Conservation (phyloP, 441 rosid species). For the Arabidopsis lyrata region DNA sequence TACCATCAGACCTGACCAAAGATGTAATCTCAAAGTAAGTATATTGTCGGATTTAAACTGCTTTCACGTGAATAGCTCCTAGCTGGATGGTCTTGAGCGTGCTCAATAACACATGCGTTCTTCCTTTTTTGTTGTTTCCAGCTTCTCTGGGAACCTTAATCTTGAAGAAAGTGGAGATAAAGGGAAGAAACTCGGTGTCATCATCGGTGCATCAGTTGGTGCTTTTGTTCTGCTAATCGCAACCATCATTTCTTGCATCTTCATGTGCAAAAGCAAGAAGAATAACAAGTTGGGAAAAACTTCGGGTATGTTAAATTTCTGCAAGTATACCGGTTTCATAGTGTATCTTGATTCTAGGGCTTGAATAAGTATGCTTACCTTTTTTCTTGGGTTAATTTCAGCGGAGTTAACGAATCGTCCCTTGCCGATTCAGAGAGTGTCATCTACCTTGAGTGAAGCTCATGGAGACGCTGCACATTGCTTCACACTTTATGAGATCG, state of each 20-base stretch:
- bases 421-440: slow-evolving; percentile 57
- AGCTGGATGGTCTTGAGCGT: slow-evolving; percentile 4
- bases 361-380: slow-evolving; percentile 8
- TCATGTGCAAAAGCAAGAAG: slow-evolving; percentile 65
- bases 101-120: slow-evolving; percentile 6
- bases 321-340: neutral
- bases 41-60: slow-evolving; percentile 16
- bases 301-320: slow-evolving; percentile 30
- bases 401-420: slow-evolving; percentile 45
- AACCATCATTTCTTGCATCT: slow-evolving; percentile 61
- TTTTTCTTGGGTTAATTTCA: slow-evolving; percentile 14
- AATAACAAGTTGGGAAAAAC: slow-evolving; percentile 54
- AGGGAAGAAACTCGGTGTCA: slow-evolving; percentile 53
- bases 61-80: neutral
- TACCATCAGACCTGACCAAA: slow-evolving; percentile 67
- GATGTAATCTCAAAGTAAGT: slow-evolving; percentile 75
- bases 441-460: slow-evolving; percentile 63
- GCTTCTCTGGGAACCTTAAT: slow-evolving; percentile 74
- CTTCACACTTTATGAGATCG: slow-evolving; percentile 75
- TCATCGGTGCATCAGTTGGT: slow-evolving; percentile 76
- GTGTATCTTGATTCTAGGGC: slow-evolving; percentile 10
- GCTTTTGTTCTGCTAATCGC: slow-evolving; percentile 74
- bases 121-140: slow-evolving; percentile 30
- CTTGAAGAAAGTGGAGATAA: slow-evolving; percentile 55
- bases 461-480: slow-evolving; percentile 86